Percentiles rank a stretch among this genome's conserved stretches.
Conservation (phyloP, 768 basidiomycete genomes). For the Amanita jacksonii region DNA sequence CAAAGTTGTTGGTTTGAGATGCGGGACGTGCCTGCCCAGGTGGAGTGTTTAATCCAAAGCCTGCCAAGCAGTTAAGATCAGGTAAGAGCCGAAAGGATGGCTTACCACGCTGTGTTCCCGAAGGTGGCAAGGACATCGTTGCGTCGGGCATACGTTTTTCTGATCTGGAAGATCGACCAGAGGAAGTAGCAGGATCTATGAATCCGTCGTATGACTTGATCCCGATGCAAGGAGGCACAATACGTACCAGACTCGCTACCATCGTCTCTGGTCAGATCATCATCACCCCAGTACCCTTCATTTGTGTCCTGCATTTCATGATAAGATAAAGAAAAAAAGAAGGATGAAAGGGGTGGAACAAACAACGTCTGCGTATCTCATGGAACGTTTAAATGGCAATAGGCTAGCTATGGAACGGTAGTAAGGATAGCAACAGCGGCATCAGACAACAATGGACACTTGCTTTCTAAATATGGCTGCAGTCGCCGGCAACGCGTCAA, state of each 20-base stretch:
- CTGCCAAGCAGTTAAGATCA: not conserved
- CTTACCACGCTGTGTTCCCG: not conserved
- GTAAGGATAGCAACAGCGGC: too few species aligned
- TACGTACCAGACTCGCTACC: conserved; percentile 4
- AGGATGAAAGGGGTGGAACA: not conserved
- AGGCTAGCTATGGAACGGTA: too few species aligned
- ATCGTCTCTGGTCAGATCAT: not conserved
- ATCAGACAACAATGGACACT: too few species aligned
- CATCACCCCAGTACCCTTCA: conserved; percentile 8
- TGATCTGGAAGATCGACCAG: not conserved
- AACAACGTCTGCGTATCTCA: conserved; percentile 6
- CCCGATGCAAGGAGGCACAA: not conserved
- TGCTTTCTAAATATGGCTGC: conserved; percentile 1
- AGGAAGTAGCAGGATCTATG: not conserved
- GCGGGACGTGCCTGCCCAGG: not conserved
- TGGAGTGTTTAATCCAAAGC: not conserved
- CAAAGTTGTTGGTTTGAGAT: not conserved
- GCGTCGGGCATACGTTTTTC: not conserved
- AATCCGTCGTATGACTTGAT: not conserved
- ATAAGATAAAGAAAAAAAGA: not conserved
- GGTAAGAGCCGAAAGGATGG: not conserved
- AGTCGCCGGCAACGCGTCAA: conserved; percentile 6
- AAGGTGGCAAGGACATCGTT: not conserved
- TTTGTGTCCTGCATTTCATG: not conserved
- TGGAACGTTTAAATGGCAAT: too few species aligned